phyloP scores from a whole-genome alignment of 257 asterid species.

The Agastache rugosa region DNA sequence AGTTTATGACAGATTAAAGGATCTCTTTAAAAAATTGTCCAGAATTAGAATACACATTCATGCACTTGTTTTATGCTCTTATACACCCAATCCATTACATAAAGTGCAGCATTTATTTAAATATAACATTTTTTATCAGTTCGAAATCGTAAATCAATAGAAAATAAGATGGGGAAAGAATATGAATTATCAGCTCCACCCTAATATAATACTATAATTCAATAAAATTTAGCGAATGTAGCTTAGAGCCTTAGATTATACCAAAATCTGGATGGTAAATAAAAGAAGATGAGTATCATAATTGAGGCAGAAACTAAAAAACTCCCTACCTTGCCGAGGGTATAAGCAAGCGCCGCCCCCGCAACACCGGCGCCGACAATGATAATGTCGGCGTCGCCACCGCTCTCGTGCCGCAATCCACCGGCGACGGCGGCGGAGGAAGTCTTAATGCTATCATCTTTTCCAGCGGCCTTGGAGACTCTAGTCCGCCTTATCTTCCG shows the following conservation, averaged over 20 bases:
- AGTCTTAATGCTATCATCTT: slow-evolving; percentile 28
- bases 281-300: background rate
- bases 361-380: slow-evolving; percentile 85
- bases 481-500: slow-evolving; percentile 43
- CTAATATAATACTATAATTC: background rate
- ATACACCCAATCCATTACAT: background rate
- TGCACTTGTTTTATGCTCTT: background rate
- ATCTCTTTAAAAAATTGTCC: background rate
- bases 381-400: slow-evolving; percentile 55
- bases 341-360: slow-evolving; percentile 73
- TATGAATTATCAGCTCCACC: background rate
- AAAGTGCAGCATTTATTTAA: background rate
- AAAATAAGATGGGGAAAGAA: background rate
- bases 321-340: slow-evolving; percentile 68
- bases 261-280: background rate
- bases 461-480: slow-evolving; percentile 37
- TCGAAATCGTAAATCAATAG: background rate
- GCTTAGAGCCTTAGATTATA: background rate
- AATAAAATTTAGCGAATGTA: background rate
- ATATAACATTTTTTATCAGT: too few species aligned
- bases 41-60: background rate
- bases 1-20: background rate
- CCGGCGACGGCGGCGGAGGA: slow-evolving; percentile 32
- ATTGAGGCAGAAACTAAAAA: too few species aligned
- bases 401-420: slow-evolving; percentile 28